Evolutionary conservation across 2,329 filamentous ascomycete species (phyloP), one percentile per base, ranked within the genome.

Genomic region (Coniochaeta pulveracea): DNA sequence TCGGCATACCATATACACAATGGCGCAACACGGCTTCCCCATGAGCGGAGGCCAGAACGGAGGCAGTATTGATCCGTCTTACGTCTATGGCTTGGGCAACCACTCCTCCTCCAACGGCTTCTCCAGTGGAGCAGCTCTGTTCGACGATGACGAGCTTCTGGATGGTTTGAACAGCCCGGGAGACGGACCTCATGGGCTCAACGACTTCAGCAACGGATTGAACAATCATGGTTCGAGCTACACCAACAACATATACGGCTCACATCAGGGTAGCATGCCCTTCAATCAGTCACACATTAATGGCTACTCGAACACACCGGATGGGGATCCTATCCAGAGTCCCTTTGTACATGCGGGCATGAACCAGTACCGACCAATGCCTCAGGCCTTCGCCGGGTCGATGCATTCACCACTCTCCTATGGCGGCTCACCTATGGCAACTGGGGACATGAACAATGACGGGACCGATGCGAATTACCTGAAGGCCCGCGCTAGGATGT

Each of bases 291-390:
- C 70, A 30, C 77, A 81, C 37, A 76, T 85, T 50, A 80, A 82
- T 49, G 76, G 85, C 40, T 96, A 82, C 57, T 94, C 89, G 14
- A 85, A 84, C 53, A 94, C 88, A 2, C 88, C 89, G 4, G 89
- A 96, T 40, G 85, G 85, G 34, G 81, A 85, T 34, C 86, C 89
- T 5, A 89, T 94, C 39, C 84, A 93, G 50, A 95, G 86, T 47
- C 89, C 89, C 0, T 95, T 86, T 49, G 72, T 83, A 26, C 74
- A 81, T 45, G 77, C 72, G 19, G 12, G 30, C 49, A 91, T 88
- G 62, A 68, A 69, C 22, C 82, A 86, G 43, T 93, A 85, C 54
- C 75, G 81, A 27, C 72, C 73, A 37, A 77, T 81, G 47, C 63
- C 65, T 11, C 66, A 72, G 34, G 61, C 67, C 11, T 72, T 76